Evolutionary conservation across 495 filamentous ascomycete species (phyloP).

Genomic region (Hypoxylon perforatum): DNA sequence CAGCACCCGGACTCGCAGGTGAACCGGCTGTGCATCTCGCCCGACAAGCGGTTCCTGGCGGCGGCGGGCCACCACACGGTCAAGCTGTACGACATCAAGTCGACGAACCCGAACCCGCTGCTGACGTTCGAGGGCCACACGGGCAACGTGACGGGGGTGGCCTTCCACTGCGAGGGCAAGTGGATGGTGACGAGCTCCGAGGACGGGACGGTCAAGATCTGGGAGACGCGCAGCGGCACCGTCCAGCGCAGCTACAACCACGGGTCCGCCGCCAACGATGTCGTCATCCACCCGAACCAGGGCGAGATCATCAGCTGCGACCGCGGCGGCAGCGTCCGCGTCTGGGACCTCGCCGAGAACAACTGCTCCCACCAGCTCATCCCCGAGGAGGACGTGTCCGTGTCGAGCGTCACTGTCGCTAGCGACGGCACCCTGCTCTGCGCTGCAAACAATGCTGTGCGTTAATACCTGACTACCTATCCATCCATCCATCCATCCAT

Average conservation of each 20-base stretch:
- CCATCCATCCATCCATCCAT: too few species aligned
- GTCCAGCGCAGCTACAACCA: constrained; percentile 95
- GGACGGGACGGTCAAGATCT: constrained; percentile 97
- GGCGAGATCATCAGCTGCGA: constrained; percentile 97
- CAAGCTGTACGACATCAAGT: constrained; percentile 98
- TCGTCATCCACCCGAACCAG: constrained; percentile 98
- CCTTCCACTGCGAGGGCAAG: constrained; percentile 97
- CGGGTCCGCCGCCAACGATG: constrained; percentile 88
- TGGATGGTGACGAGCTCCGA: constrained; percentile 99
- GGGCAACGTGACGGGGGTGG: constrained; percentile 93
- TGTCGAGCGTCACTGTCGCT: constrained; percentile 94
- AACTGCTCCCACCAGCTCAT: constrained; percentile 97
- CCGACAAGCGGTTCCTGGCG: constrained; percentile 95
- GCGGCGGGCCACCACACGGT: constrained; percentile 94
- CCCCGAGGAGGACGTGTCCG: constrained; percentile 92
- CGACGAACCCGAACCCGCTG: constrained; percentile 90
- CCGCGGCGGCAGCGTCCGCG: constrained; percentile 87
- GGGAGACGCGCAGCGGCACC: constrained; percentile 90
- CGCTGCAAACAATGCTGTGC: constrained; percentile 91
- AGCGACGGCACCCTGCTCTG: constrained; percentile 95
- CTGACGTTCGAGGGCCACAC: constrained; percentile 96
- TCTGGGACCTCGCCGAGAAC: constrained; percentile 98
- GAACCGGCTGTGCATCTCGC: constrained; percentile 97
- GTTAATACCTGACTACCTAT: constrained; percentile 34
- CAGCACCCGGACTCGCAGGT: constrained; percentile 98